Conservation (phyloP, 2,329 filamentous ascomycete genomes). For the Aureobasidium sp. region DNA sequence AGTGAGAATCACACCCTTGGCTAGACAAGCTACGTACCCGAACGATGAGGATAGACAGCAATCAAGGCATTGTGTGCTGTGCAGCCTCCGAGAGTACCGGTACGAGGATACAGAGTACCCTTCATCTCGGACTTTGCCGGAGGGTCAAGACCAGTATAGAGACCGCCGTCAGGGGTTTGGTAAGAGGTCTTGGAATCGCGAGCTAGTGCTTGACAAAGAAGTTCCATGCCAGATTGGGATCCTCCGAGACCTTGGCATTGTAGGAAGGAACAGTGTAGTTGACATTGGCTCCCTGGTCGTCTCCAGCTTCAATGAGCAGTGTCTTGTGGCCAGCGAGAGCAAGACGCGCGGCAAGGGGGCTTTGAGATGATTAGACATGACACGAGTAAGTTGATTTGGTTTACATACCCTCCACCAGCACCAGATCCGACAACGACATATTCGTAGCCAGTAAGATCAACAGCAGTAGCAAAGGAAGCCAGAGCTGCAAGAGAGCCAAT, state of each 20-base stretch:
- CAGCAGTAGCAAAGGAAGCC: conserved; percentile 12
- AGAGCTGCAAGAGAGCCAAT: conserved; percentile 16
- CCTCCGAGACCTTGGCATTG: conserved; percentile 47
- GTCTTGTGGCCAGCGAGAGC: conserved; percentile 51
- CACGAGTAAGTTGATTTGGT: not conserved
- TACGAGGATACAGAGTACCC: conserved; percentile 51
- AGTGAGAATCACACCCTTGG: not conserved
- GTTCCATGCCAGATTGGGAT: conserved; percentile 51
- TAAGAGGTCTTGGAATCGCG: conserved; percentile 54
- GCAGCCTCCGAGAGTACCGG: conserved; percentile 50
- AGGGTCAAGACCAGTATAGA: conserved; percentile 47
- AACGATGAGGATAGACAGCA: conserved; percentile 43
- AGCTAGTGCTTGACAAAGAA: conserved; percentile 54
- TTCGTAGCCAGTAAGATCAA: conserved; percentile 39
- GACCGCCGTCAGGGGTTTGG: conserved; percentile 40
- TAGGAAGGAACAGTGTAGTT: conserved; percentile 50
- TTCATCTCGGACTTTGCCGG: conserved; percentile 44
- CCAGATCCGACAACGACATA: conserved; percentile 56
- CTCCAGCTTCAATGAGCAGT: conserved; percentile 53
- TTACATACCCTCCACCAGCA: conserved; percentile 28
- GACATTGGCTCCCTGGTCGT: conserved; percentile 45
- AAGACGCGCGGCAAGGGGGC: conserved; percentile 50
- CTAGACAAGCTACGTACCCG: not conserved
- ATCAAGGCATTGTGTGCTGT: conserved; percentile 55
- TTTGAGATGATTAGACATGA: not conserved